Conservation (phyloP, 2,329 filamentous ascomycete genomes). For the Colletotrichum nymphaeae region DNA sequence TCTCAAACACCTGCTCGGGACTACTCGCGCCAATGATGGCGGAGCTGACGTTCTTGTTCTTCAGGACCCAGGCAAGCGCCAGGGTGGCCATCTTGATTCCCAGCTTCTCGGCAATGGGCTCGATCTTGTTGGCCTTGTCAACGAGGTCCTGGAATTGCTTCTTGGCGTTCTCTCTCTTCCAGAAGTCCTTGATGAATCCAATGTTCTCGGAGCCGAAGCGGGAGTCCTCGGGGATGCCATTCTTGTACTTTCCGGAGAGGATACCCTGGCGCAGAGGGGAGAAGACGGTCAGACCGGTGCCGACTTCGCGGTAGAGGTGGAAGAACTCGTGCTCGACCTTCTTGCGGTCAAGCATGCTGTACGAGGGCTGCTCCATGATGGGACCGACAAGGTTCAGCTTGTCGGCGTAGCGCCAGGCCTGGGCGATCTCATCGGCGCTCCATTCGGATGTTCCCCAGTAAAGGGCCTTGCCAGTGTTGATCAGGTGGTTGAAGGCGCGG, state of each 20-base stretch:
- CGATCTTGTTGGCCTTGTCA: conserved; percentile 68
- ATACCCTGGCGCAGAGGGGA: conserved; percentile 69
- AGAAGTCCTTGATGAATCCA: conserved; percentile 65
- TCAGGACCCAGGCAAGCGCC: conserved; percentile 72
- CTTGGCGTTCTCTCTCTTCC: conserved; percentile 59
- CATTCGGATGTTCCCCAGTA: conserved; percentile 80
- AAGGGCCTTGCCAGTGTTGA: conserved; percentile 74
- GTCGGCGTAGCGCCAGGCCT: conserved; percentile 71
- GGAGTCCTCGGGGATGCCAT: conserved; percentile 70
- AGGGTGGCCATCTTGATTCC: conserved; percentile 67
- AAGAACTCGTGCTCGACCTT: conserved; percentile 73
- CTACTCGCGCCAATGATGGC: conserved; percentile 71
- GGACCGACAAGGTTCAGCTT: conserved; percentile 71
- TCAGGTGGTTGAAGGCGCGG: conserved; percentile 77
- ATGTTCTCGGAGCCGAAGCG: conserved; percentile 67
- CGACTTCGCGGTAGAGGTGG: conserved; percentile 69
- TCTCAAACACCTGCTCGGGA: conserved; percentile 70
- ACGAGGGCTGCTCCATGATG: conserved; percentile 74
- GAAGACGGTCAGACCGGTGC: conserved; percentile 72
- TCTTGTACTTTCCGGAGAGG: conserved; percentile 75
- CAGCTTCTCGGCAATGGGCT: conserved; percentile 73
- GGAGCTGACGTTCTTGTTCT: conserved; percentile 70
- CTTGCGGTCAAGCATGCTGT: conserved; percentile 71
- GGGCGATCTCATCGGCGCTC: conserved; percentile 73
- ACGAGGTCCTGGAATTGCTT: conserved; percentile 67